phyloP scores from a whole-genome alignment of 2,329 filamentous ascomycete genomes.

The Zarea fungicola region DNA sequence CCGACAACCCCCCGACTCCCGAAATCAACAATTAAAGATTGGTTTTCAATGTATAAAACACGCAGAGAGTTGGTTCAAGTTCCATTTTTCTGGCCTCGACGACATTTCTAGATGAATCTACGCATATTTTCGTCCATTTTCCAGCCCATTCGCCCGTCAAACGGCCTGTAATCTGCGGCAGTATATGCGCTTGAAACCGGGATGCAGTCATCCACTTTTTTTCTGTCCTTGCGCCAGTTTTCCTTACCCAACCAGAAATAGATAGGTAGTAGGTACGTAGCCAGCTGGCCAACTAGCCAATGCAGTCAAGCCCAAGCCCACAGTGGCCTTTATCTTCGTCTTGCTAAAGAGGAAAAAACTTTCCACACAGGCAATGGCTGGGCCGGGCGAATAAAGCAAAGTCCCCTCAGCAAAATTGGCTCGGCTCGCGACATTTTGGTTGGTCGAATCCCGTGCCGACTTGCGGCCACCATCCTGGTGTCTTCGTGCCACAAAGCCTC shows the following conservation, averaged over 20 bases:
- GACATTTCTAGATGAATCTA: conserved; percentile 11
- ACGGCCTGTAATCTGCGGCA: neutral
- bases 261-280: too few relatives aligned
- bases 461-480: too few relatives aligned
- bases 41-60: conserved; percentile 8
- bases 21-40: neutral
- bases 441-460: too few relatives aligned
- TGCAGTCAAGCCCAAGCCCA: conserved; percentile 4
- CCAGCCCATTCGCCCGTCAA: neutral
- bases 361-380: neutral
- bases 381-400: neutral
- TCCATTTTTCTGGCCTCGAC: neutral
- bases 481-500: conserved; percentile 7
- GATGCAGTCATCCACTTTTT: conserved; percentile 8
- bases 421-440: neutral
- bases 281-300: too few relatives aligned
- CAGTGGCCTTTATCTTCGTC: neutral
- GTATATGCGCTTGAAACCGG: conserved; percentile 7
- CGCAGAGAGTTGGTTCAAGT: neutral
- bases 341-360: neutral
- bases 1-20: neutral
- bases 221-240: neutral
- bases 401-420: too few relatives aligned
- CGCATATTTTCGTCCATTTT: conserved; percentile 8
- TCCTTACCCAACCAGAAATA: conserved; percentile 4